Conservation (phyloP, 1,284 basidiomycete species). For the Cryptococcus sp. region DNA sequence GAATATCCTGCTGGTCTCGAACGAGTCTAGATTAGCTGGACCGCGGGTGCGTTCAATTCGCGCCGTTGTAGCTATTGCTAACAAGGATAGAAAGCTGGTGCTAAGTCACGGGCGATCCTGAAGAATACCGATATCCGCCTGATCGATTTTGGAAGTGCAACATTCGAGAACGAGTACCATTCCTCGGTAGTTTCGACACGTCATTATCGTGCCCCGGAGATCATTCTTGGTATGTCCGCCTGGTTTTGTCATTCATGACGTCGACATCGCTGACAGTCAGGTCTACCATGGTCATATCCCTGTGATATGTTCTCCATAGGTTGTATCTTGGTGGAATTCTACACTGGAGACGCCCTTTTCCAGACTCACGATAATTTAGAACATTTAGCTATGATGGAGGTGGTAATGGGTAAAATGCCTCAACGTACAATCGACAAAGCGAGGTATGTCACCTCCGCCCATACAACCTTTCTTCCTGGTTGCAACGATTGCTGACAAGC, state of each 20-base stretch:
- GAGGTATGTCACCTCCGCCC: slow-evolving; percentile 25
- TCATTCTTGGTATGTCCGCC: slow-evolving; percentile 78
- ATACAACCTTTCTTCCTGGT: neutral
- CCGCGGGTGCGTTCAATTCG: slow-evolving; percentile 20
- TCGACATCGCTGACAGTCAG: slow-evolving; percentile 48
- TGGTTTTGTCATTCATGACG: neutral
- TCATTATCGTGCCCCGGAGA: slow-evolving; percentile 98
- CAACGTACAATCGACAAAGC: slow-evolving; percentile 61
- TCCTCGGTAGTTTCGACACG: slow-evolving; percentile 95
- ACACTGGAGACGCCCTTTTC: slow-evolving; percentile 94
- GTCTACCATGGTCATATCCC: slow-evolving; percentile 95
- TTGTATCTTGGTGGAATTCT: slow-evolving; percentile 98
- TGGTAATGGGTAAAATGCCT: slow-evolving; percentile 96
- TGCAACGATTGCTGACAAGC: slow-evolving; percentile 37
- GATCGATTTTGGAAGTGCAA: slow-evolving; percentile 97
- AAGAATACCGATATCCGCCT: slow-evolving; percentile 87
- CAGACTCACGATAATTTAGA: slow-evolving; percentile 99
- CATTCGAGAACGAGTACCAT: slow-evolving; percentile 97
- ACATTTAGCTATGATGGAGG: slow-evolving; percentile 99
- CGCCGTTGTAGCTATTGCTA: neutral
- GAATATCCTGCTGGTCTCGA: slow-evolving; percentile 91
- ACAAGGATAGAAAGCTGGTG: slow-evolving; percentile 14
- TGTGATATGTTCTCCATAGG: slow-evolving; percentile 98
- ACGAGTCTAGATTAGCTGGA: slow-evolving; percentile 56
- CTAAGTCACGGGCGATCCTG: slow-evolving; percentile 53